These are phyloP conservation scores for Clonostachys solani DNA, from an alignment of 2,329 filamentous ascomycete genomes.

Conservation along the genomic window DNA sequence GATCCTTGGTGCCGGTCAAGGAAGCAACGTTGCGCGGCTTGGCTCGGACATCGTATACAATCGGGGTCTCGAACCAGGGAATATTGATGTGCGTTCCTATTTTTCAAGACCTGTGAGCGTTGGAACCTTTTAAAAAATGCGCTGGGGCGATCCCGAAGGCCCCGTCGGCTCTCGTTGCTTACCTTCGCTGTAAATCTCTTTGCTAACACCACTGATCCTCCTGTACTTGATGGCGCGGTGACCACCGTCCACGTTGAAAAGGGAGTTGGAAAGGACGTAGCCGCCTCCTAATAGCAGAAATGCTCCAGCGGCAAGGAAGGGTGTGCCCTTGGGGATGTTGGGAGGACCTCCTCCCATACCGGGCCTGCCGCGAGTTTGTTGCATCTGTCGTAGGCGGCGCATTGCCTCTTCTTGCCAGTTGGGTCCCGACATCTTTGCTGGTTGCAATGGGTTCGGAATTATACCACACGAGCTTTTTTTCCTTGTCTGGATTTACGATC, in stretches of 20 bases:
- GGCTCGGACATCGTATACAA: constrained; percentile 96
- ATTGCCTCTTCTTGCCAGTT: constrained; percentile 46
- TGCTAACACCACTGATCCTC: constrained; percentile 85
- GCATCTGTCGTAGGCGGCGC: constrained; percentile 44
- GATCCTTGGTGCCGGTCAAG: constrained; percentile 95
- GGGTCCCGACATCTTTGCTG: constrained; percentile 7
- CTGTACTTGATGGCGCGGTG: constrained; percentile 99
- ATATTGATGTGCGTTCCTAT: constrained; percentile 90
- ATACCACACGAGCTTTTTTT: too few relatives aligned
- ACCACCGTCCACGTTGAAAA: constrained; percentile 91
- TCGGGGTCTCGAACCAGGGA: constrained; percentile 95
- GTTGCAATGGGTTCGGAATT: too few relatives aligned
- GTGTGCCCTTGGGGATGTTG: constrained; percentile 31
- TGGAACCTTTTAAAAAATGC: too few relatives aligned
- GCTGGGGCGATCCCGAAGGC: too few relatives aligned
- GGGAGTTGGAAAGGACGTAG: constrained; percentile 52
- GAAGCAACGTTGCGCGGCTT: constrained; percentile 96
- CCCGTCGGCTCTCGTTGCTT: constrained; percentile 10
- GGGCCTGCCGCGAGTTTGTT: constrained; percentile 34
- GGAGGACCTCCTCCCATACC: constrained; percentile 36
- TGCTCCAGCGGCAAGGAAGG: constrained; percentile 32
- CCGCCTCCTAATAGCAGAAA: constrained; percentile 42
- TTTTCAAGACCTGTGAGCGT: background rate
- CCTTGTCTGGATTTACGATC: too few relatives aligned
- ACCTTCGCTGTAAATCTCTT: constrained; percentile 97